phyloP scores from a whole-genome alignment of 768 basidiomycete species.

The Dictyophora rubrovolvata region DNA sequence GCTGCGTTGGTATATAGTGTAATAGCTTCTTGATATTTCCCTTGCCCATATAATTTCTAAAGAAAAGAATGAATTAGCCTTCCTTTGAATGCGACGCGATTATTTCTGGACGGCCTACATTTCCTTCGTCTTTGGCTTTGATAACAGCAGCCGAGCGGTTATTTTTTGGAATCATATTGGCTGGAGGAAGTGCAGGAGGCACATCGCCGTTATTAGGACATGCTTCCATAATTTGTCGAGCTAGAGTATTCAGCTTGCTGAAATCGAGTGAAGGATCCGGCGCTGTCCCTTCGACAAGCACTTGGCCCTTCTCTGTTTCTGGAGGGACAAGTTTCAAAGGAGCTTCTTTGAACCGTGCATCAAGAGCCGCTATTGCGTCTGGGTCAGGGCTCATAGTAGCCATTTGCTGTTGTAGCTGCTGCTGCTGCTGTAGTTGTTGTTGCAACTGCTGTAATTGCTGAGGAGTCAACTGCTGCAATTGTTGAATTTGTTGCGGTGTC shows the following conservation, averaged over 20 bases:
- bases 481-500: background rate
- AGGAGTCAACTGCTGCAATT: background rate
- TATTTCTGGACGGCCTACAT: slow-evolving; percentile 42
- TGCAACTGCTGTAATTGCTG: background rate
- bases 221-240: slow-evolving; percentile 13
- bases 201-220: slow-evolving; percentile 21
- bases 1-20: slow-evolving; percentile 72
- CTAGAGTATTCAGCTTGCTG: background rate
- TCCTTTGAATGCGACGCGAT: background rate
- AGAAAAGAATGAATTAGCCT: background rate
- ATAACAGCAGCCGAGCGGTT: slow-evolving; percentile 68
- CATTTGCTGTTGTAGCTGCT: slow-evolving; percentile 1
- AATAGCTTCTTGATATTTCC: slow-evolving; percentile 62
- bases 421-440: background rate
- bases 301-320: background rate
- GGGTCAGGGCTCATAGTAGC: slow-evolving; percentile 1
- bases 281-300: background rate
- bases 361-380: slow-evolving; percentile 1
- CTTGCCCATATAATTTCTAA: slow-evolving; percentile 69
- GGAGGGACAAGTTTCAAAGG: slow-evolving; percentile 1
- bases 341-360: slow-evolving; percentile 3
- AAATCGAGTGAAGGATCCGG: slow-evolving; percentile 1
- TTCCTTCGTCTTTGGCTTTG: slow-evolving; percentile 86
- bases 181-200: slow-evolving; percentile 35
- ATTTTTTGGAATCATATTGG: slow-evolving; percentile 63